Evolutionary conservation across 805 yeast species (phyloP).

Genomic region (Nakazawaea holstii): DNA sequence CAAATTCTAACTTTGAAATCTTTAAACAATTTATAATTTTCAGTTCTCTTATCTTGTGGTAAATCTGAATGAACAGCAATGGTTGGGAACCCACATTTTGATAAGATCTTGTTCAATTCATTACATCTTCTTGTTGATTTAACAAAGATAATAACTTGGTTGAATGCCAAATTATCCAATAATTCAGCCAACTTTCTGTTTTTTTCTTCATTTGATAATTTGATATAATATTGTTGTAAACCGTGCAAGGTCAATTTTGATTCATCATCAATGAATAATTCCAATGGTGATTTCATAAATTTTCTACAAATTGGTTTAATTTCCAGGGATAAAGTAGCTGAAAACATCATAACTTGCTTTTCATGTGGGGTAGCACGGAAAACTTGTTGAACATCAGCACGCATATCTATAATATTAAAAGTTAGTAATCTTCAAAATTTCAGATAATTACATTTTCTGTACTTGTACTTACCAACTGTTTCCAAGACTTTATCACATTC

Average conservation of each 20-base stretch:
- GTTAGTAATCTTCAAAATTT: not conserved
- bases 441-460: too few relatives aligned
- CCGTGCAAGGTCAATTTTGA: constrained; percentile 97
- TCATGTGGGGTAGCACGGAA: constrained; percentile 97
- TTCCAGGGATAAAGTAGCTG: constrained; percentile 92
- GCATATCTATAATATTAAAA: constrained; percentile 59
- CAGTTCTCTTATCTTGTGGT: constrained; percentile 97
- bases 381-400: constrained; percentile 97
- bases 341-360: constrained; percentile 99
- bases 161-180: constrained; percentile 90
- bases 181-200: constrained; percentile 88
- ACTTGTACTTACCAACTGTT: constrained; percentile 25
- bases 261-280: constrained; percentile 96
- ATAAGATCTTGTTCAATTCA: constrained; percentile 81
- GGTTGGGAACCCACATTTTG: constrained; percentile 93
- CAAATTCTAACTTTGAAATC: constrained; percentile 98
- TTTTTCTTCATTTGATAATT: constrained; percentile 86
- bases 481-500: constrained; percentile 99
- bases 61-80: constrained; percentile 94
- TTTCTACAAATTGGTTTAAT: constrained; percentile 96
- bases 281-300: constrained; percentile 97
- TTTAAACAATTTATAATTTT: constrained; percentile 91
- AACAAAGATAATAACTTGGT: constrained; percentile 96
- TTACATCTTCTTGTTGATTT: constrained; percentile 88
- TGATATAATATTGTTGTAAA: constrained; percentile 92